Evolutionary conservation across 2,329 filamentous ascomycete genomes (phyloP), one percentile per base, ranked within the genome.

Genomic region (Colletotrichum falcatum): DNA sequence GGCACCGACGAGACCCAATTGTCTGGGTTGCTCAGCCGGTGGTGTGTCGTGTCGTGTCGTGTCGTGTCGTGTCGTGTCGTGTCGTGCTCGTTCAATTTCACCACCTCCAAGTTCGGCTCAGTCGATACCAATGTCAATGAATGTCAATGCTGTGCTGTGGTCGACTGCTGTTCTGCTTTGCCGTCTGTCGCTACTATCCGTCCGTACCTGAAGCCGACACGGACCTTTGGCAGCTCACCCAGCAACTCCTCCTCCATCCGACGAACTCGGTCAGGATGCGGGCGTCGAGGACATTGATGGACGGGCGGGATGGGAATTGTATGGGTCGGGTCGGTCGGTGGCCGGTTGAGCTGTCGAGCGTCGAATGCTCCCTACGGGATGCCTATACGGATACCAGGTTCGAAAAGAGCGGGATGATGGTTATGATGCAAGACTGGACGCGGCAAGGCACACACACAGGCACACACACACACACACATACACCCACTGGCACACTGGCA

Each of bases 211-310:
- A 30, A 53, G 58, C 53, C 65, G 30, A 65, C 77, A 79, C 79
- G 76, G 81, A 82, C 79, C 78, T 82, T 75, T 76, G 81, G 73
- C 80, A 81, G 77, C 80, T 82, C 73, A 79, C 78, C 67, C 70
- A 79, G 77, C 74, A 74, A 65, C 69, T 69, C 65, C 60, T 65
- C 67, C 67, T 56, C 68, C 68, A 55, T 70, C 53, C 61, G 48
- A 69, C 54, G n/a, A n/a, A n/a, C 68, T 63, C 26, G 42, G 51
- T 67, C 64, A 70, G 53, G 46, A 72, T 70, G 64, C 44, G 58
- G 44, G n/a, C 42, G 56, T 49, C 67, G 59, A 70, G 53, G 51
- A 59, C 67, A 70, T 70, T 66, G 67, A 70, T 46, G 67, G 58
- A 42, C 35, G 42, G n/a, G 18, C 28, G 30, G 44, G 14, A n/a